These are phyloP conservation scores for Kwoniella sp. DNA, from an alignment of 768 basidiomycete species.

Conservation along the genomic window DNA sequence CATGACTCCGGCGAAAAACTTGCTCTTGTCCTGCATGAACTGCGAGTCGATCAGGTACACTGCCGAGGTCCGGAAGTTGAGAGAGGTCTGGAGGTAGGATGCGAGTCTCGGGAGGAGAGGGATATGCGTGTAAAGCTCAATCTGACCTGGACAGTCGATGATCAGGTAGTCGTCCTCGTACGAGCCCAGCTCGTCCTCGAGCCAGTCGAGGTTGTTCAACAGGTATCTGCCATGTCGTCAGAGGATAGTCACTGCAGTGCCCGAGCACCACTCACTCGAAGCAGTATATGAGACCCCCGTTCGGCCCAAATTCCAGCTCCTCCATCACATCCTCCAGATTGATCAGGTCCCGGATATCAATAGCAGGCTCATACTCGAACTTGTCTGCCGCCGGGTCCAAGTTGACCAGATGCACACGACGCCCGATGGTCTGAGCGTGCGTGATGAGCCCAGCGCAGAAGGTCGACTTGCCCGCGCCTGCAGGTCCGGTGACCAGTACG, in stretches of 20 bases:
- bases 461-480: conserved; percentile 95
- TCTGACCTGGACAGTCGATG: conserved; percentile 60
- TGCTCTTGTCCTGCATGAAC: conserved; percentile 98
- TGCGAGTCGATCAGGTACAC: conserved; percentile 94
- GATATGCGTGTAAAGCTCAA: conserved; percentile 97
- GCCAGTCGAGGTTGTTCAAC: conserved; percentile 95
- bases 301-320: conserved; percentile 91
- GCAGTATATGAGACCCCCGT: conserved; percentile 94
- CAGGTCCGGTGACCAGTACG: conserved; percentile 65
- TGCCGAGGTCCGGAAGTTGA: conserved; percentile 81
- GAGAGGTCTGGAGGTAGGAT: conserved; percentile 58
- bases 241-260: neutral
- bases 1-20: conserved; percentile 95
- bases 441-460: conserved; percentile 84
- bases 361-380: conserved; percentile 85
- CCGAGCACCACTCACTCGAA: conserved; percentile 74
- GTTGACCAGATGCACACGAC: conserved; percentile 89
- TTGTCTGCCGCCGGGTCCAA: conserved; percentile 92
- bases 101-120: conserved; percentile 89
- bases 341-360: conserved; percentile 91
- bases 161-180: conserved; percentile 87
- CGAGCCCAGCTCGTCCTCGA: conserved; percentile 89
- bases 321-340: conserved; percentile 92
- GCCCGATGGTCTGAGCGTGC: conserved; percentile 74
- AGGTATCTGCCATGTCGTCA: conserved; percentile 65